These are phyloP conservation scores for Citrullus amarus DNA, from an alignment of 306 rosid species.

Conservation along the genomic window DNA sequence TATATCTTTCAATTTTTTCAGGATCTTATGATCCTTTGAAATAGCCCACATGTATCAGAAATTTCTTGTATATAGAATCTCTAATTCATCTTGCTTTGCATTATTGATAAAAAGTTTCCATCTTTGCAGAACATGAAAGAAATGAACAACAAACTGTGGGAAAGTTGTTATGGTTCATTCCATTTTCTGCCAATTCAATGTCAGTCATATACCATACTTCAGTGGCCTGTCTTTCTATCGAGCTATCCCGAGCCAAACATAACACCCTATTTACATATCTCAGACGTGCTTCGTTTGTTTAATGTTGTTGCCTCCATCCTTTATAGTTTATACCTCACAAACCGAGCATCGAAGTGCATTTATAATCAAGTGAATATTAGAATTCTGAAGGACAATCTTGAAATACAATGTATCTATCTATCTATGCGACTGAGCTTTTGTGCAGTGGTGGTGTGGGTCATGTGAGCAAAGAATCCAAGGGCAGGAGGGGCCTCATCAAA, in stretches of 20 bases:
- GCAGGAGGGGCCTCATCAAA: neutral
- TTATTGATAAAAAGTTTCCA: neutral
- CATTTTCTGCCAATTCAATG: neutral
- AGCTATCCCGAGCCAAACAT: neutral
- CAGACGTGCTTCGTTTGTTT: neutral
- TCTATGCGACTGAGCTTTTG: neutral
- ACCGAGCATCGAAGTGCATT: neutral
- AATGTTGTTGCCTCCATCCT: neutral
- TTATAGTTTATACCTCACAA: neutral
- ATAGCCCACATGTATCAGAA: neutral
- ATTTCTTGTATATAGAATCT: constrained; percentile 7
- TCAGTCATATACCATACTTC: too few relatives aligned
- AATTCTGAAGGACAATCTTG: neutral
- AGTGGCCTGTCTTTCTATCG: neutral
- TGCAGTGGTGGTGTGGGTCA: neutral
- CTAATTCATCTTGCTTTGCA: constrained; percentile 1
- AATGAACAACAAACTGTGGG: neutral
- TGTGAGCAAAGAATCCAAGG: neutral
- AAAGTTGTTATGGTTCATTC: neutral
- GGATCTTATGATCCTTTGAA: neutral
- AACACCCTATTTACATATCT: neutral
- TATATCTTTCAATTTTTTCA: constrained; percentile 6
- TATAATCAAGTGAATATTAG: neutral
- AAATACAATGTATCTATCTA: neutral
- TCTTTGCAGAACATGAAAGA: constrained; percentile 1